Base-by-base conservation (phyloP, 805 yeast species). In the Wickerhamiella vanderwaltii region DNA sequence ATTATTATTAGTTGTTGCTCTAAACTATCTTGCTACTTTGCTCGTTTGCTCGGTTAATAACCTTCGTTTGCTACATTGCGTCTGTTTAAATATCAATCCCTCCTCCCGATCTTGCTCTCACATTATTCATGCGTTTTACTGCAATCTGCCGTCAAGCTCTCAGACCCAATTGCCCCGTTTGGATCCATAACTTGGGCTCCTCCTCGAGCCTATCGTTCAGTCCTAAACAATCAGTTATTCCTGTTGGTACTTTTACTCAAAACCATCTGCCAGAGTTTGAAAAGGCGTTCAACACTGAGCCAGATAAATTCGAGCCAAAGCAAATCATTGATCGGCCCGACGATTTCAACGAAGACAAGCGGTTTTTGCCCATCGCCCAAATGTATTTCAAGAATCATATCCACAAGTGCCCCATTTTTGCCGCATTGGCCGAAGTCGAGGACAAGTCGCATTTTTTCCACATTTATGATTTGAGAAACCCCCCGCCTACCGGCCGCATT, bases 391-490 rank as follows among this genome's bases (percentile, higher is more conserved):
- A 30, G 18, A 22, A 47, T 18, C 37, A 58, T 32, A 48, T 59
- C 30, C 59, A 57, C 38, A 35, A 44, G 24, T 58, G 57, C 46
- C 56, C 58, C 1, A 31, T 46, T 5, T 59, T 51, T 43, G 22
- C 40, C 18, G 48, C 53, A 13, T 30, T 57, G 20, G 65, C 63
- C 1, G 51, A 54, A 0, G 57, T 56, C 24, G 59, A 60, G 31
- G 48, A 70, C 48, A 71, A 71, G 11, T 63, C 63, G 16, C 61
- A 69, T 0, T 75, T 61, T 56, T 72, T 79, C 78, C 84, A 86
- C 6, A 71, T 83, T 33, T 78, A 72, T 49, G 94, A 82, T 55
- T 65, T 77, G 46, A 66, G 91, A 45, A 72, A 68, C 35, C 67
- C 73, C 1, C 85, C 88, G 1, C 62, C 69, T 17, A 73, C 70